Evolutionary conservation across 2,329 filamentous ascomycete species (phyloP).

Genomic region (Penicillium sp.): DNA sequence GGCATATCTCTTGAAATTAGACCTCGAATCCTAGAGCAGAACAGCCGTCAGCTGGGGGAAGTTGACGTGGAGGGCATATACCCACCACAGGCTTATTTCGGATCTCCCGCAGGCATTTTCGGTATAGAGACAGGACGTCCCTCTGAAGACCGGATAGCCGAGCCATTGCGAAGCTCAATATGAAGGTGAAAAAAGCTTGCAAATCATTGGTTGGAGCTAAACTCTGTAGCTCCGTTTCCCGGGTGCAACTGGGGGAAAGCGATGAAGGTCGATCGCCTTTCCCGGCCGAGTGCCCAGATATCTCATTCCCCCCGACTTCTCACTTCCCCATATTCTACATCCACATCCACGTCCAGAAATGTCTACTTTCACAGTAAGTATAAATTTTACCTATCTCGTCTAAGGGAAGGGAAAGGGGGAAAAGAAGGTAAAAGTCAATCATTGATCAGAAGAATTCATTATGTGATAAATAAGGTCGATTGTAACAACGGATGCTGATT

Average conservation of each 20-base stretch:
- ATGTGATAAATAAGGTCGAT: neutral
- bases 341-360: neutral
- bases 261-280: constrained; percentile 13
- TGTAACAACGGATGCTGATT: constrained; percentile 2
- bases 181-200: constrained; percentile 5
- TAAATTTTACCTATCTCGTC: neutral
- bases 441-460: neutral
- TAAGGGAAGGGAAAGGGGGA: neutral
- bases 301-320: neutral
- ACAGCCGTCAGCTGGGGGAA: constrained; percentile 2
- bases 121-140: constrained; percentile 83
- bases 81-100: constrained; percentile 74
- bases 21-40: constrained; percentile 38
- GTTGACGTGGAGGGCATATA: neutral
- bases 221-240: constrained; percentile 22
- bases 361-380: constrained; percentile 18
- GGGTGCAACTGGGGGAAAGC: constrained; percentile 13
- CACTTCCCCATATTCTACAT: neutral
- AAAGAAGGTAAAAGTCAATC: neutral
- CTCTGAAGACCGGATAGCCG: constrained; percentile 82
- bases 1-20: constrained; percentile 44
- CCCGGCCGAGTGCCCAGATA: constrained; percentile 28
- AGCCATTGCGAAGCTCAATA: constrained; percentile 25
- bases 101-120: constrained; percentile 77
- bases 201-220: constrained; percentile 11